Conservation (phyloP, 768 basidiomycete species). For the Postia placenta region DNA sequence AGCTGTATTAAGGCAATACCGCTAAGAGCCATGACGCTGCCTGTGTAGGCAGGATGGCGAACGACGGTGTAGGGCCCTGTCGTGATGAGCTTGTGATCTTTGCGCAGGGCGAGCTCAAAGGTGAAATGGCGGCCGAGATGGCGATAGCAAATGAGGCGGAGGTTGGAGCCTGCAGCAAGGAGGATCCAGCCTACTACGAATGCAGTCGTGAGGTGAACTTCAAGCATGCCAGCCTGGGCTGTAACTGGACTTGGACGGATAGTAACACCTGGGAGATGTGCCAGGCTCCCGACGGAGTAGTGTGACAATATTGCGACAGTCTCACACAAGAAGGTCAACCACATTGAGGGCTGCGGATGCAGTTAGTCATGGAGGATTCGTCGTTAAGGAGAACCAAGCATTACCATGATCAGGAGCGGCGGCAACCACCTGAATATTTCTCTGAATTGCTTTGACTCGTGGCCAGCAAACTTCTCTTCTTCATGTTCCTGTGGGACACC, state of each 20-base stretch:
- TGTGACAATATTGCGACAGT: not conserved
- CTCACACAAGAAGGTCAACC: not conserved
- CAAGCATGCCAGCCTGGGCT: not conserved
- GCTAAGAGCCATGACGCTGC: not conserved
- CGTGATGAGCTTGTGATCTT: conserved; percentile 11
- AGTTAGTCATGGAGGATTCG: not conserved
- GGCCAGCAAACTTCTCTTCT: not conserved
- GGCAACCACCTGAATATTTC: conserved; percentile 1
- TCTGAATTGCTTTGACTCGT: not conserved
- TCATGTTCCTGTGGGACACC: not conserved
- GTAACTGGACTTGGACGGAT: not conserved
- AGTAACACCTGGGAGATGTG: not conserved
- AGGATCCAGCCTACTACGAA: conserved; percentile 3
- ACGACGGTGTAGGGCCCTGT: conserved; percentile 10
- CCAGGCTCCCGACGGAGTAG: too few species aligned
- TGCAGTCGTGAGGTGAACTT: not conserved
- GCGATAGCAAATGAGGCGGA: conserved; percentile 9
- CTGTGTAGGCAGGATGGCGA: conserved; percentile 10
- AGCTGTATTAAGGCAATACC: conserved; percentile 5
- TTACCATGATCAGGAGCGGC: not conserved
- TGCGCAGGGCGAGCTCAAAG: conserved; percentile 9
- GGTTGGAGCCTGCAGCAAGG: not conserved
- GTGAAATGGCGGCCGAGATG: conserved; percentile 10
- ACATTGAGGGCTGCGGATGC: not conserved
- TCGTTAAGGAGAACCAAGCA: not conserved